These are phyloP conservation scores for Crucihimalaya himalaica DNA, from an alignment of 345 rosid genomes.

Conservation along the genomic window DNA sequence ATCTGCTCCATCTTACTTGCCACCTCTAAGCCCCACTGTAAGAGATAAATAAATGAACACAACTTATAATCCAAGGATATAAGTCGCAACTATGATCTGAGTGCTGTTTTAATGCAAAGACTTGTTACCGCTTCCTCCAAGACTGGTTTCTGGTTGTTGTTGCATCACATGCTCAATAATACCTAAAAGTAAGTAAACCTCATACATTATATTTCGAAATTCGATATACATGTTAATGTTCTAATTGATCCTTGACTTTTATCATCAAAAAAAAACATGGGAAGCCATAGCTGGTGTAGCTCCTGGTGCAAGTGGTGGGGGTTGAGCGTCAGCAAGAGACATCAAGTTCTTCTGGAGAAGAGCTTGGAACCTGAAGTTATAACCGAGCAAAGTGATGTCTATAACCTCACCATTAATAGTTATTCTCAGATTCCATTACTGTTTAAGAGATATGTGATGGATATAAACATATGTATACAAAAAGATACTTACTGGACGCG, in stretches of 20 bases:
- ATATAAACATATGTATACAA: background rate
- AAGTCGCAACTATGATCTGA: background rate
- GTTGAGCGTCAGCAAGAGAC: conserved; percentile 98
- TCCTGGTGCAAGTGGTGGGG: conserved; percentile 59
- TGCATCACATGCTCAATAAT: conserved; percentile 50
- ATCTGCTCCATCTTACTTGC: conserved; percentile 38
- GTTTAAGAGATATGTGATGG: background rate
- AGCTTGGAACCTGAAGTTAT: conserved; percentile 70
- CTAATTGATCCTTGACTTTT: background rate
- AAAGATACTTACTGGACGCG: conserved; percentile 76
- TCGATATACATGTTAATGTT: background rate
- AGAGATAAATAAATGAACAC: background rate
- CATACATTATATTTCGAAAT: background rate
- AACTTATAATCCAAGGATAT: background rate
- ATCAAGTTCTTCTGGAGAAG: conserved; percentile 90
- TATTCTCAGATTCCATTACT: background rate
- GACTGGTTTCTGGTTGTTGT: conserved; percentile 50
- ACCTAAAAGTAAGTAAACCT: background rate
- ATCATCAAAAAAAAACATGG: conserved; percentile 52
- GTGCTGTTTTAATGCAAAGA: background rate
- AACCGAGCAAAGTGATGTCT: background rate
- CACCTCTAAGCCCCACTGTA: conserved; percentile 36
- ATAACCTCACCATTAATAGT: background rate
- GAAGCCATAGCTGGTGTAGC: conserved; percentile 57
- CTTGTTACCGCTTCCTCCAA: conserved; percentile 49